phyloP scores from a whole-genome alignment of 208 protist species.

The Leishmania turanica region DNA sequence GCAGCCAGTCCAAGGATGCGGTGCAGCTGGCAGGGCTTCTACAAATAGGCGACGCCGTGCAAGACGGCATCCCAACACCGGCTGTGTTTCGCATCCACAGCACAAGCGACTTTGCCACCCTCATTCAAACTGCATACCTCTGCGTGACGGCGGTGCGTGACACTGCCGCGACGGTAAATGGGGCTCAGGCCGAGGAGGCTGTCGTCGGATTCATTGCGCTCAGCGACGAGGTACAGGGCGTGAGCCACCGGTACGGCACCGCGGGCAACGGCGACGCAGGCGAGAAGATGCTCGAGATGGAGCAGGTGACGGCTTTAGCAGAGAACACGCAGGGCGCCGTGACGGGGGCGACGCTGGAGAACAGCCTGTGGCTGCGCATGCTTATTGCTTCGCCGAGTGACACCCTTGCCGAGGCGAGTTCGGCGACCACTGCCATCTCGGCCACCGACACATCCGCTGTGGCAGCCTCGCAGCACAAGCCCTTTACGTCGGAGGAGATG shows the following conservation, averaged over 20 bases:
- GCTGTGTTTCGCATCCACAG: slow-evolving; percentile 41
- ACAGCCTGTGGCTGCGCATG: slow-evolving; percentile 79
- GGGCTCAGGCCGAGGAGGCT: slow-evolving; percentile 11
- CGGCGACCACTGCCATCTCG: not conserved
- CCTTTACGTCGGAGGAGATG: slow-evolving; percentile 38
- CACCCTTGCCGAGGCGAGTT: slow-evolving; percentile 4
- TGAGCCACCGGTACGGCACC: no score
- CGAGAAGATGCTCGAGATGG: slow-evolving; percentile 3
- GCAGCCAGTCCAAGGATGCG: slow-evolving; percentile 51
- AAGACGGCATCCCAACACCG: slow-evolving; percentile 42
- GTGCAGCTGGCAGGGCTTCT: slow-evolving; percentile 38
- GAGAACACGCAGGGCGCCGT: slow-evolving; percentile 13
- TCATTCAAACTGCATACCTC: slow-evolving; percentile 73
- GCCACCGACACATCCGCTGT: not conserved
- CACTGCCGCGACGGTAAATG: not conserved
- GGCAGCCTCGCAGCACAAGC: not conserved
- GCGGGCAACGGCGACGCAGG: not conserved
- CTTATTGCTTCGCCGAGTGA: slow-evolving; percentile 45
- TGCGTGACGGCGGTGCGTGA: slow-evolving; percentile 60
- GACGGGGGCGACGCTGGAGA: slow-evolving; percentile 24
- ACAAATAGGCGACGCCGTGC: slow-evolving; percentile 34
- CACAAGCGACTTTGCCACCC: slow-evolving; percentile 39
- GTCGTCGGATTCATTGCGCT: slow-evolving; percentile 65
- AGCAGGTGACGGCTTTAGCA: not conserved
- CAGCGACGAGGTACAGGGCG: slow-evolving; percentile 15